Evolutionary conservation across 306 rosid genomes (phyloP).

Genomic region (Biancaea sappan): DNA sequence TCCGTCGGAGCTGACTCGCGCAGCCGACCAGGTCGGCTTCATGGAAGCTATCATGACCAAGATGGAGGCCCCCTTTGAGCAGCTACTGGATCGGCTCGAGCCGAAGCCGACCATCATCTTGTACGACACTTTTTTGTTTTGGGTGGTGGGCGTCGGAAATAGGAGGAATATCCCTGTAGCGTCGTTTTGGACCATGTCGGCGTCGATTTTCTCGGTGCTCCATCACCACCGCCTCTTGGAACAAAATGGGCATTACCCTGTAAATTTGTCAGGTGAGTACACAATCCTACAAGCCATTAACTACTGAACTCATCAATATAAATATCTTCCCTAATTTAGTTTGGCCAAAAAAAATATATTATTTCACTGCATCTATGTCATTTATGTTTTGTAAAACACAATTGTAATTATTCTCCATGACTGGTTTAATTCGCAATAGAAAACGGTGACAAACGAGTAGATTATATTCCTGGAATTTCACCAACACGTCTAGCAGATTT

Average conservation of each 20-base stretch:
- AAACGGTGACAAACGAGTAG: slow-evolving; percentile 38
- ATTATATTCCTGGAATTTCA: slow-evolving; percentile 56
- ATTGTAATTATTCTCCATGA: too few relatives aligned
- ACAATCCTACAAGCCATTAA: too few relatives aligned
- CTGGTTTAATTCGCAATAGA: slow-evolving; percentile 32
- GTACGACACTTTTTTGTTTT: slow-evolving; percentile 41
- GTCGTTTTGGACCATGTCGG: slow-evolving; percentile 45
- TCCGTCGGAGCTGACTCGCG: slow-evolving; percentile 31
- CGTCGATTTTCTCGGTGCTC: slow-evolving; percentile 37
- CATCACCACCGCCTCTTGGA: slow-evolving; percentile 27
- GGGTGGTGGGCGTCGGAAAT: slow-evolving; percentile 37
- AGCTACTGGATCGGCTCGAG: slow-evolving; percentile 36
- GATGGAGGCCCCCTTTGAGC: slow-evolving; percentile 53
- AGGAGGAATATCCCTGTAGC: slow-evolving; percentile 47
- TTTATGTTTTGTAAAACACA: too few relatives aligned
- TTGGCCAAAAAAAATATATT: too few relatives aligned
- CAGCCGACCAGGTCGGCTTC: slow-evolving; percentile 20
- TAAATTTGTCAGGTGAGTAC: slow-evolving; percentile 27
- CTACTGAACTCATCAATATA: too few relatives aligned
- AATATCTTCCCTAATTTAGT: too few relatives aligned
- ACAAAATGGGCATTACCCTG: slow-evolving; percentile 37
- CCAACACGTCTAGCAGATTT: slow-evolving; percentile 44
- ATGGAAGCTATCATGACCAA: slow-evolving; percentile 45
- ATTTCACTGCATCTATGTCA: too few relatives aligned
- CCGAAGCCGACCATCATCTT: slow-evolving; percentile 24